phyloP scores from a whole-genome alignment of 176 grass and related monocot genomes.

The Lolium multiflorum region DNA sequence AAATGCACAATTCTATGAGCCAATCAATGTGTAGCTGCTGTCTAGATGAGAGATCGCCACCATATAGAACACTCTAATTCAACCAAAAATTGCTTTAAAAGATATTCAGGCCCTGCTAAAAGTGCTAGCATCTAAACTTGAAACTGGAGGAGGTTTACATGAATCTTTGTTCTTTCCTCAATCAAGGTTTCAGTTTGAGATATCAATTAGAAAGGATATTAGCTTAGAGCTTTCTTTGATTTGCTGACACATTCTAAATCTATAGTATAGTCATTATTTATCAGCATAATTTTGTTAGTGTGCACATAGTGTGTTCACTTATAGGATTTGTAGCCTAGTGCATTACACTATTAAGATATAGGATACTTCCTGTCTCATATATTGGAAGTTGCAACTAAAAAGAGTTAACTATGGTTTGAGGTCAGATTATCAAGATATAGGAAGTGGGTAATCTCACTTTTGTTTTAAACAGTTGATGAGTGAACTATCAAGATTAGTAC shows the following conservation, averaged over 20 bases:
- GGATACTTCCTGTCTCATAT: not conserved
- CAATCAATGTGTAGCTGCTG: not conserved
- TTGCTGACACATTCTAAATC: not conserved
- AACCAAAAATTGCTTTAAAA: not conserved
- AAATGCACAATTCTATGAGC: not conserved
- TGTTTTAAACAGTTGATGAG: no score
- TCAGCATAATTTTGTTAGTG: not conserved
- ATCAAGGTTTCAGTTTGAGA: not conserved
- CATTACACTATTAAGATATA: conserved; percentile 26
- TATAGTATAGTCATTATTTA: not conserved
- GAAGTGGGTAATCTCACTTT: no score
- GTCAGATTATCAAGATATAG: conserved; percentile 39
- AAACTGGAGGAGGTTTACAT: not conserved
- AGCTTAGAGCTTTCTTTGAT: not conserved
- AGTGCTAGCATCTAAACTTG: not conserved
- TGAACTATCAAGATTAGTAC: no score
- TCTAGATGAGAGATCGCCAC: not conserved
- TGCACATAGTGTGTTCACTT: not conserved
- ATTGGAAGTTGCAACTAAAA: conserved; percentile 5
- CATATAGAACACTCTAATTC: not conserved
- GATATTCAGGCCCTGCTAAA: no score
- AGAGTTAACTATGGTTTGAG: not conserved
- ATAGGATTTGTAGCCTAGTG: conserved; percentile 3
- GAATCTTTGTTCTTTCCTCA: not conserved
- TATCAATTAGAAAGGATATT: not conserved